These are phyloP conservation scores for Meyerozyma carpophila DNA, from an alignment of 1,139 yeast species.

Conservation along the genomic window DNA sequence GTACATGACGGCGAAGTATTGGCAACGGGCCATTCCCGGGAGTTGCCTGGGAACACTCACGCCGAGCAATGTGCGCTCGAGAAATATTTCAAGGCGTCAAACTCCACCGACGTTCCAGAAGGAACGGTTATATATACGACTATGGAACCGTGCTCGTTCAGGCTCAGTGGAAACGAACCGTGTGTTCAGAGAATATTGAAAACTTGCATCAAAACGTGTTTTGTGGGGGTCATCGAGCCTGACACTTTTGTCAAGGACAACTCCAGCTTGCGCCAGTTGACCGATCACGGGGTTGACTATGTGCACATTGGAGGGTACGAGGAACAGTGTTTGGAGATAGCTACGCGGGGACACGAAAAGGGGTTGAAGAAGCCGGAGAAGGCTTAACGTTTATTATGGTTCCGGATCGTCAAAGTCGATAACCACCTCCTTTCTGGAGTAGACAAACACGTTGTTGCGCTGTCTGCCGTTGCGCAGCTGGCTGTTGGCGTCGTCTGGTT, in stretches of 20 bases:
- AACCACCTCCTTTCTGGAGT: conserved; percentile 51
- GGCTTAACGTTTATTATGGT: not conserved
- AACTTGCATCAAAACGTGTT: conserved; percentile 60
- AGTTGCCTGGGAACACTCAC: conserved; percentile 92
- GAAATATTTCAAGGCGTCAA: conserved; percentile 49
- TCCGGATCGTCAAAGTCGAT: conserved; percentile 16
- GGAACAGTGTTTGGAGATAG: conserved; percentile 64
- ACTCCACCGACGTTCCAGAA: conserved; percentile 48
- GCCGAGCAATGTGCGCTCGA: conserved; percentile 95
- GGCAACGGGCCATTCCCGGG: conserved; percentile 83
- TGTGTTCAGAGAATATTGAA: conserved; percentile 75
- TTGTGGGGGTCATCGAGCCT: conserved; percentile 92
- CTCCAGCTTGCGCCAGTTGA: conserved; percentile 52
- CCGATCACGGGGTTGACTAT: conserved; percentile 58
- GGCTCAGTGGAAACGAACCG: conserved; percentile 87
- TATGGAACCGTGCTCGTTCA: conserved; percentile 93
- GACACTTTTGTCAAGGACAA: conserved; percentile 80
- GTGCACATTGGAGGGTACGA: conserved; percentile 82
- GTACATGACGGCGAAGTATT: conserved; percentile 62
- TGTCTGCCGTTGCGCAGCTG: conserved; percentile 10
- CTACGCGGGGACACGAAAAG: conserved; percentile 64
- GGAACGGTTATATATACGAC: conserved; percentile 89
- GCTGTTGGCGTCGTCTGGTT: not conserved
- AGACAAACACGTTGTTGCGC: conserved; percentile 43
- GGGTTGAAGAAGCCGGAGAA: not conserved